Evolutionary conservation across 139 green algal species (phyloP).

Genomic region (Prasinococcaceae sp.): DNA sequence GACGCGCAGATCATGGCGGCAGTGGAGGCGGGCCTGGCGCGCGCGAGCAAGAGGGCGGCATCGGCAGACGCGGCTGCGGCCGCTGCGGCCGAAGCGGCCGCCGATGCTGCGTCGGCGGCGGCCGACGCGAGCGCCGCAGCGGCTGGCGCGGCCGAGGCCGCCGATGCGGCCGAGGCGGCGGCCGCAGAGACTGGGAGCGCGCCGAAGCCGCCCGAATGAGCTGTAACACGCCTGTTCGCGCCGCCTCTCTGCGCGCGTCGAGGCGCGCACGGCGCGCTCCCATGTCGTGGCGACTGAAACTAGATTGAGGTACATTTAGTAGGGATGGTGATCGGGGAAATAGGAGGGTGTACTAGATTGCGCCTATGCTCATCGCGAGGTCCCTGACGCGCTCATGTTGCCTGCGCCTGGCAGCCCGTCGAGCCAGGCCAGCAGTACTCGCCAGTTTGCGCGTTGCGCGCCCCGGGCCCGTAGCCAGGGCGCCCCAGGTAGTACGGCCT

Average conservation of each 20-base stretch:
- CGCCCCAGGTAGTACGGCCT: constrained; percentile 3
- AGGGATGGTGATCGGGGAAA: not conserved
- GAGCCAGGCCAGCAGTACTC: not conserved
- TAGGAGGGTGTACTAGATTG: not conserved
- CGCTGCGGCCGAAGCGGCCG: no score
- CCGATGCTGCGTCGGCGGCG: no score
- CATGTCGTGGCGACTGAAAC: not conserved
- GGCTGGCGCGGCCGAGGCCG: no score
- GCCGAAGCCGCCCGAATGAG: no score
- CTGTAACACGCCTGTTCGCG: no score
- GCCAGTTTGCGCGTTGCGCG: constrained; percentile 1
- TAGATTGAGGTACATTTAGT: not conserved
- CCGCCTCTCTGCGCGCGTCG: not conserved
- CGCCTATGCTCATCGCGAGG: not conserved
- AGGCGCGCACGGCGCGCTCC: not conserved
- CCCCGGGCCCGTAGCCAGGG: constrained; percentile 3
- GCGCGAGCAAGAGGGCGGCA: no score
- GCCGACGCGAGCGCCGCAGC: no score
- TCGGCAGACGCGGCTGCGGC: no score
- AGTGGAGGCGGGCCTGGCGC: not conserved
- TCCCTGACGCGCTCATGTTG: no score
- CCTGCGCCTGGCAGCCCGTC: constrained; percentile 7
- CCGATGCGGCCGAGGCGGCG: no score
- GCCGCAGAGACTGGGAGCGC: no score
- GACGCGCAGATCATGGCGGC: not conserved